Conservation (phyloP, 192 early-diverging fungal genomes). For the Dissophora globulifera region DNA sequence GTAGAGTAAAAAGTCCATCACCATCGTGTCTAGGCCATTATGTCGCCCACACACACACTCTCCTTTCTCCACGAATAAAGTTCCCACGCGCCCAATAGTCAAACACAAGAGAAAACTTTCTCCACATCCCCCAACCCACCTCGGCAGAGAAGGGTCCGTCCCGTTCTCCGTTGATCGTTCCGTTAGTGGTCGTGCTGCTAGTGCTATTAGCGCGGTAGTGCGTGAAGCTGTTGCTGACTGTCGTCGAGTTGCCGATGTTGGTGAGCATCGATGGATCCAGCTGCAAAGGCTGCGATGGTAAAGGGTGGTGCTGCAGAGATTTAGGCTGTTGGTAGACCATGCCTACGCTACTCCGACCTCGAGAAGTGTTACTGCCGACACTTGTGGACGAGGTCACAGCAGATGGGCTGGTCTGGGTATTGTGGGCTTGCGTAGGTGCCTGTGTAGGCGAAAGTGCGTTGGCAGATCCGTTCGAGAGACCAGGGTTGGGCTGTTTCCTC, state of each 20-base stretch:
- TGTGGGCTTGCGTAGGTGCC: not conserved
- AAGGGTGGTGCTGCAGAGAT: conserved; percentile 28
- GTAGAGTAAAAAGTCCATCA: too few species aligned
- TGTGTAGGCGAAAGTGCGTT: not conserved
- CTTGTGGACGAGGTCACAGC: too few species aligned
- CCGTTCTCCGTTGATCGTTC: not conserved
- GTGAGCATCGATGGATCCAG: conserved; percentile 7
- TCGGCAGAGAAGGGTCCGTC: conserved; percentile 14
- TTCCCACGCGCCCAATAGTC: too few species aligned
- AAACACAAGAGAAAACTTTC: not conserved
- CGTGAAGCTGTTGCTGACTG: conserved; percentile 1
- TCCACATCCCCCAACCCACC: conserved; percentile 5
- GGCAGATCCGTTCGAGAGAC: not conserved
- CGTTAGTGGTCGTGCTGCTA: conserved; percentile 10
- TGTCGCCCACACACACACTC: too few species aligned
- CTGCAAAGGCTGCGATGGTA: conserved; percentile 26
- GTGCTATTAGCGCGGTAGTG: conserved; percentile 6
- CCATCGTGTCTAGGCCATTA: too few species aligned
- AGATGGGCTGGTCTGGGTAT: not conserved
- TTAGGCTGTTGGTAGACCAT: conserved; percentile 44
- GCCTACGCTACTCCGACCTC: not conserved
- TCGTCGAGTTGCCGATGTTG: conserved; percentile 1
- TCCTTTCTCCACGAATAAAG: too few species aligned
- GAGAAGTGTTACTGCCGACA: not conserved
- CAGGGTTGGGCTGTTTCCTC: conserved; percentile 27